Conservation (phyloP, 257 asterid genomes). For the Solanum chmielewskii region DNA sequence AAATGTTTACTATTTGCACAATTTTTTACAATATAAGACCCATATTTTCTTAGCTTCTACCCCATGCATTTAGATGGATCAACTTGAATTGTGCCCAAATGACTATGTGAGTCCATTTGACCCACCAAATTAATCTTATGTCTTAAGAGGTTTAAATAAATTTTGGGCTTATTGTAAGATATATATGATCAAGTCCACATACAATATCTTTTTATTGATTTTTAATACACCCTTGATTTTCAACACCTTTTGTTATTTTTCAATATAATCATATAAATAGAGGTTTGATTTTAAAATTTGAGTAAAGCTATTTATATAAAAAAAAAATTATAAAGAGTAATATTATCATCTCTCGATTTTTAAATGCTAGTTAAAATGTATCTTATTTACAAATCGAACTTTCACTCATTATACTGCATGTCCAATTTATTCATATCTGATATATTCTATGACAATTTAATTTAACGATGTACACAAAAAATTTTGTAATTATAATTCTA, state of each 20-base stretch:
- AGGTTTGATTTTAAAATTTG: too few relatives aligned
- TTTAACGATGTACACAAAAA: not conserved
- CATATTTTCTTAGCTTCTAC: not conserved
- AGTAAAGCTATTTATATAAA: too few relatives aligned
- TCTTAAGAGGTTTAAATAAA: not conserved
- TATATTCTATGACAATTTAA: not conserved
- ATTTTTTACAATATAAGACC: not conserved
- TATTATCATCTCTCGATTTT: not conserved
- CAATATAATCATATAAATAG: too few relatives aligned
- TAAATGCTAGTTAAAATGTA: not conserved
- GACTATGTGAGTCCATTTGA: not conserved
- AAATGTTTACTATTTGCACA: too few relatives aligned
- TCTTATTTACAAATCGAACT: not conserved
- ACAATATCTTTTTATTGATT: too few relatives aligned
- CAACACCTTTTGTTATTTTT: not conserved
- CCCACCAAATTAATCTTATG: not conserved
- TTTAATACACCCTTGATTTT: too few relatives aligned
- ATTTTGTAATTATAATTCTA: not conserved
- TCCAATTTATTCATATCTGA: not conserved
- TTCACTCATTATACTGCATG: not conserved
- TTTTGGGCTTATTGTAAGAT: not conserved
- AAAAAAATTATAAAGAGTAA: too few relatives aligned
- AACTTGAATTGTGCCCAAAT: not conserved
- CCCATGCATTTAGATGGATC: not conserved
- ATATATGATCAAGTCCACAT: too few relatives aligned